Base-by-base conservation (phyloP, 768 basidiomycete genomes). In the Rhizopogon vesiculosus region DNA sequence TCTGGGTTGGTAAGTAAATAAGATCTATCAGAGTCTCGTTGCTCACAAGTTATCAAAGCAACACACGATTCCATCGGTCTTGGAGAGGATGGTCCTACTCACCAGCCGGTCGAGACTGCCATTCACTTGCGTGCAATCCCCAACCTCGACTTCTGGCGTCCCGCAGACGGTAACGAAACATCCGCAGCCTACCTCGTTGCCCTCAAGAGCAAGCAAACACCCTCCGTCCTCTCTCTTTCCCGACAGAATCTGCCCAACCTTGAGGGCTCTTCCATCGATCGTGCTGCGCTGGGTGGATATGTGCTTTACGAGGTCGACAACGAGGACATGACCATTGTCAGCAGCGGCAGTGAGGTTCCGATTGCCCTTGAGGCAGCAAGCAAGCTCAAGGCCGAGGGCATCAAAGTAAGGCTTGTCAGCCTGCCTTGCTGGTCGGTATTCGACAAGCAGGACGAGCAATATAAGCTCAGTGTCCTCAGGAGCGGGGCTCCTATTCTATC, bases 131-230 rank as follows among this genome's bases (percentile, higher is more conserved):
- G 95, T 61, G 89, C 95, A 12, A 84, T 85, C 44, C 95, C 95
- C 63, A 96, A 98, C 77, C 74, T 91, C 51, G 89, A 90, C 59
- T 92, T 97, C 80, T 90, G 89, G 88, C 87, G 91, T 57, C 91
- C 91, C 5, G 92, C 93, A 28, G 93, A 97, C 69, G 94, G 95
- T 35, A 96, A 97, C 70, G 95, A 98, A 78, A 94, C 92, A n/a
- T 93, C 91, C 19, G 94, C 94, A 19, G 82, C 94, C 16, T 97
- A 97, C 78, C 70, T 83, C 57, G 83, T 87, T 55, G 89, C 93
- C 45, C 72, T 98, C 63, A 78, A 80, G 60, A 86, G 91, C 58
- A 81, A 72, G 59, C 72, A 76, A 63, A 95, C 91, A 2, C 93
- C 94, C 29, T 93, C 93, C 25, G 79, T 95, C 62, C 76, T 93